Base-by-base conservation (phyloP, 306 rosid genomes). In the Fagus crenata region DNA sequence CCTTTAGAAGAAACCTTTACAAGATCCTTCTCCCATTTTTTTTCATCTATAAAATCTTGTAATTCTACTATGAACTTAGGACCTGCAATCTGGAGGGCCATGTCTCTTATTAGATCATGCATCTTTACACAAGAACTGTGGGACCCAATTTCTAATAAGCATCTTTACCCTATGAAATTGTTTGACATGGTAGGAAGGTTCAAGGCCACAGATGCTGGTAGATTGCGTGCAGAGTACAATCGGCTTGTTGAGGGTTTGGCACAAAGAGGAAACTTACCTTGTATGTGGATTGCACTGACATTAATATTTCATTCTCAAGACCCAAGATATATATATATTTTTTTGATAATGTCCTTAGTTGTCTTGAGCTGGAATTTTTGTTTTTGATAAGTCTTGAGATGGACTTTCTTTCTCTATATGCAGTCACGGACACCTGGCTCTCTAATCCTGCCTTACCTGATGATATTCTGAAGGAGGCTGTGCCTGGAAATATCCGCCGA, bases 161-260 rank as follows among this genome's bases (percentile, higher is more conserved):
- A 64, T 77, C 84, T 77, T 77, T 82, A n/a, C n/a, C n/a, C n/a
- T 71, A 77, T 86, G 68, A 22, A 59, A 84, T 81, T 83, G 74
- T 88, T 83, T 90, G 91, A 85, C 79, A 84, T 89, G 96, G 88
- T 94, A 90, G 96, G 96, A 89, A 94, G 98, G 97, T 88, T 94
- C 91, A 90, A 89, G 97, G 95, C 92, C 87, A 90, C 96, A 46
- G 98, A 94, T 80, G 96, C 96, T 67, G 96, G 97, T 82, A 92
- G 98, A 83, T 82, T 94, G 65, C 96, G 92, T 70, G 93, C 96
- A 39, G 98, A 94, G 80, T 92, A 94, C 87, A 90, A 89, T 83
- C 85, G 98, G 79, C 91, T 94, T 56, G 92, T 94, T 4, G 95
- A 92, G 75, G 97, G 97, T 81, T 92, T 94, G 90, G 98, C 98